Evolutionary conservation across 345 rosid genomes (phyloP), one percentile per base, ranked within the genome.

Genomic region (Gossypioides kirkii): DNA sequence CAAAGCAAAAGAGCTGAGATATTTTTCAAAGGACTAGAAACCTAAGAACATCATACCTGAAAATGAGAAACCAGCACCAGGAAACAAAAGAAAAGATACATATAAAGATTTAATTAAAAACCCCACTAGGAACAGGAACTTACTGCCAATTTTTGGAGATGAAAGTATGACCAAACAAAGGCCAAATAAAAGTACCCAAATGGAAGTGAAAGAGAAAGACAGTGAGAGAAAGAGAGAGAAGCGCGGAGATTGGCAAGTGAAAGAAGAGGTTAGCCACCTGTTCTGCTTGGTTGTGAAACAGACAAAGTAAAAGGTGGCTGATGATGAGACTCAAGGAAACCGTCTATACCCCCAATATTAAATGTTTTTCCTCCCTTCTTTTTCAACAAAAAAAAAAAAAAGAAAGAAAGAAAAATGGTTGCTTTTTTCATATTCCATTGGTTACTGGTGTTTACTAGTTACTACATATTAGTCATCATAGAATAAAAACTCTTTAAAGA

Each of bases 281-380:
- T 45, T 69, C 76, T 59, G 70, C 72, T 79, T 80, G 69, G 83
- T 80, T 87, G 80, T 83, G 85, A 83, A 86, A 85, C 85, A 70
- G 91, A 90, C 92, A 84, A 88, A 85, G 77, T 13, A 28, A 81
- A 85, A 87, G 86, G 85, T 80, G 78, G 92, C 87, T 73, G 87
- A 79, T 80, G 83, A 80, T 68, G 70, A 45, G 54, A 20, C 54
- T 23, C 20, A 8, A 0, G 20, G 70, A 45, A 22, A 26, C 16
- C 1, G 25, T 12, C 54, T 20, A 8, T 2, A 32, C n/a, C 56
- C 16, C 72, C 8, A 17, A 69, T 10, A 28, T 47, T 8, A 8
- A 67, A 4, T 52, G 5, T 7, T 65, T 45, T 20, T 8, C 2
- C 3, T 55, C 26, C 2, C 13, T 46, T 67, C 4, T n/a, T 3